Evolutionary conservation across 768 basidiomycete species (phyloP).

Genomic region (Xerocomus brunneocitrinus): DNA sequence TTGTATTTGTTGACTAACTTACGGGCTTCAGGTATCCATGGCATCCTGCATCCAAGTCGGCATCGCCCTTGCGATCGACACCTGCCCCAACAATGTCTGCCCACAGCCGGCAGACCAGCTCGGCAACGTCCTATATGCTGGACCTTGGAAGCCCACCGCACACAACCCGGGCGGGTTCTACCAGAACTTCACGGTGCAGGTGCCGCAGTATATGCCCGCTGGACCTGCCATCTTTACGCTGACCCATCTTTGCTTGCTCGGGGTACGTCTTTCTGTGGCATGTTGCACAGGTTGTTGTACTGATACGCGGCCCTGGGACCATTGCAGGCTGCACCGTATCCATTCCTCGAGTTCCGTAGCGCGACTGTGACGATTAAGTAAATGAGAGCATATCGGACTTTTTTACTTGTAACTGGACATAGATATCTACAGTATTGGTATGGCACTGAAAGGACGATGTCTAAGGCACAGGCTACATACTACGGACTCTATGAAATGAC

Average conservation of each 20-base stretch:
- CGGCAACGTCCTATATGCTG: constrained; percentile 27
- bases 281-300: not conserved
- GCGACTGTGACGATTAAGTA: constrained; percentile 14
- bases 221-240: constrained; percentile 29
- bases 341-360: constrained; percentile 29
- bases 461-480: not conserved
- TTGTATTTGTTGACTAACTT: not conserved
- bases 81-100: constrained; percentile 15
- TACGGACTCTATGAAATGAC: not conserved
- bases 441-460: not conserved
- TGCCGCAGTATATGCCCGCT: not conserved
- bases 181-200: constrained; percentile 27
- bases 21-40: constrained; percentile 14
- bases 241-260: constrained; percentile 29
- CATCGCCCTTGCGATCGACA: constrained; percentile 17
- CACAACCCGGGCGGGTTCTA: constrained; percentile 20
- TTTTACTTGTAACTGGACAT: not conserved
- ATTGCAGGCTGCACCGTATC: constrained; percentile 20
- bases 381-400: not conserved
- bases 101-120: constrained; percentile 13
- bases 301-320: not conserved
- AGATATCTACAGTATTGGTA: not conserved
- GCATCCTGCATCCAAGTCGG: constrained; percentile 15
- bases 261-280: constrained; percentile 12
- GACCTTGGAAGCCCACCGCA: constrained; percentile 23